Conservation (phyloP, 805 yeast species). For the Metschnikowia drakensbergensis region DNA sequence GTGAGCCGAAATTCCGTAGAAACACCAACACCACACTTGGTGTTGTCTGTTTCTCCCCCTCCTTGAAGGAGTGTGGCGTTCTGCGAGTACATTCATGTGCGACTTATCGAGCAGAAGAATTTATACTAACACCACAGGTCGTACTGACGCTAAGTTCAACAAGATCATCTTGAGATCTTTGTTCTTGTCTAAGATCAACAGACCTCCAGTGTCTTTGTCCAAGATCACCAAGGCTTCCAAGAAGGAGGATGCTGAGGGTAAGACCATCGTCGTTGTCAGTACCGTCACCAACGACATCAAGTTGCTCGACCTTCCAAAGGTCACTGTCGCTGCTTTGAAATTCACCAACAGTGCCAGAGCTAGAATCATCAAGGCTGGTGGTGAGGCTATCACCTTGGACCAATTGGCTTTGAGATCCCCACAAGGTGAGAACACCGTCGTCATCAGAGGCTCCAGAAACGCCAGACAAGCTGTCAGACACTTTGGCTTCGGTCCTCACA, state of each 20-base stretch:
- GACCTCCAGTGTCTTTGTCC: conserved; percentile 98
- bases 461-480: conserved; percentile 99
- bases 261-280: conserved; percentile 90
- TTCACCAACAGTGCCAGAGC: conserved; percentile 99
- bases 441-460: conserved; percentile 98
- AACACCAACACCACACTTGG: background rate
- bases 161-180: conserved; percentile 89
- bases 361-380: conserved; percentile 96
- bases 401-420: conserved; percentile 99
- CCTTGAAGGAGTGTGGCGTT: conserved; percentile 7
- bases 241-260: conserved; percentile 83
- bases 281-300: conserved; percentile 98
- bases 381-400: conserved; percentile 98
- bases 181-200: conserved; percentile 97
- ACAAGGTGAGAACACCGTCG: conserved; percentile 97
- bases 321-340: conserved; percentile 98
- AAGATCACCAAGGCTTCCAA: conserved; percentile 84
- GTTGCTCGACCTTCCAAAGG: conserved; percentile 90
- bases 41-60: background rate
- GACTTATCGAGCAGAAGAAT: conserved; percentile 44
- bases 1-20: background rate
- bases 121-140: conserved; percentile 59
- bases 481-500: conserved; percentile 99
- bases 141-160: conserved; percentile 99
- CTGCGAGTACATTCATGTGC: conserved; percentile 33